Percentiles rank a stretch among this genome's conserved stretches.
Conservation (phyloP, 108 stramenopile species). For the Nitzschia inconspicua region DNA sequence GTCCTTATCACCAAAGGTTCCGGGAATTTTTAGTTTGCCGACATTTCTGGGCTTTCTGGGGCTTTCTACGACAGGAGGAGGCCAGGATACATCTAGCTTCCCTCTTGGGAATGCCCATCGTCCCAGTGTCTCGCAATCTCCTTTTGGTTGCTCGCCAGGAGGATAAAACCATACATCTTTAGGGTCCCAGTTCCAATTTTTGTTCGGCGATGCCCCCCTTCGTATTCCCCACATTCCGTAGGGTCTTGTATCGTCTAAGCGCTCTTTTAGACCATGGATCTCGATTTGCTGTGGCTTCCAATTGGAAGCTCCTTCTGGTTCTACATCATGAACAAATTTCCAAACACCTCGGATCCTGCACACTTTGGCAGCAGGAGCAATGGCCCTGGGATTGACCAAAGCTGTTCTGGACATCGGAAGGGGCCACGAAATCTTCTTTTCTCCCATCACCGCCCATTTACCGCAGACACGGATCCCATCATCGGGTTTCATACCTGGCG, state of each 20-base stretch:
- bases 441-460: neutral
- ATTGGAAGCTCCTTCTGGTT: neutral
- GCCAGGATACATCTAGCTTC: neutral
- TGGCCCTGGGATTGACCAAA: neutral
- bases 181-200: neutral
- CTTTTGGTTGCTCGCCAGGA: slow-evolving; percentile 3
- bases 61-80: neutral
- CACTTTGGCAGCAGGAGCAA: neutral
- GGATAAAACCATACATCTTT: slow-evolving; percentile 20
- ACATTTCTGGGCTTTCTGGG: neutral
- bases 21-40: slow-evolving; percentile 16
- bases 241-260: neutral
- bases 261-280: neutral
- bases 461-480: too few species aligned
- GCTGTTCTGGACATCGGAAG: neutral
- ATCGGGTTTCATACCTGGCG: too few species aligned
- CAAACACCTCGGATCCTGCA: slow-evolving; percentile 2
- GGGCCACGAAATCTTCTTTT: neutral
- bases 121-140: slow-evolving; percentile 1
- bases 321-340: neutral
- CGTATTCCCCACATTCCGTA: slow-evolving; percentile 8
- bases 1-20: too few species aligned
- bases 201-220: neutral
- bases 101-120: slow-evolving; percentile 6
- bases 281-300: slow-evolving; percentile 6